Base-by-base conservation (phyloP, 495 filamentous ascomycete genomes). In the Penicillium manginii region DNA sequence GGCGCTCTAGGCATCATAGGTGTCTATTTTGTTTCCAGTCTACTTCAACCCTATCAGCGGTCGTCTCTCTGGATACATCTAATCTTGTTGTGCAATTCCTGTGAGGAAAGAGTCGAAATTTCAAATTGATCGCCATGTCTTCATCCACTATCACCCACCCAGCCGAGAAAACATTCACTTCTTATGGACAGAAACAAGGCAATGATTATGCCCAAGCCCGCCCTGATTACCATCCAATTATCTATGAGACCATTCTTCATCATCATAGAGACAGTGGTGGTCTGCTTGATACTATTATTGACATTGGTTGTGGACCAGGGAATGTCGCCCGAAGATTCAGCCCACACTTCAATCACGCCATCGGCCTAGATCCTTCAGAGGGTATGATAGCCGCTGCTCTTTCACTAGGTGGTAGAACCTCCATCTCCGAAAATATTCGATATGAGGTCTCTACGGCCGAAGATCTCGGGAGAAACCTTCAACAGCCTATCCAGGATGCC, bases 221-320 rank as follows among this genome's bases (percentile, higher is more conserved):
- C 7, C 66, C 60, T 7, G 58, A 71, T 31, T 84, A 83, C 59
- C 63, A 73, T 43, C 67, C 72, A 2, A 60, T 54, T 2, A 45
- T 86, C 3, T 83, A 81, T 67, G 52, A 79, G n/a, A 51, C 62
- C n/a, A 69, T 87, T 59, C 46, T 82, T 4, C 56, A 78, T 49
- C 66, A 82, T 50, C 84, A 87, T 61, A 59, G 57, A 2, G 61
- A 74, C 7, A 82, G 76, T 5, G 81, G 78, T 19, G 84, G 85
- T 1, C 39, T 75, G 26, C 61, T 82, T 31, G 60, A 70, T 11
- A 70, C 68, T 2, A 48, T 85, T 1, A 57, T 86, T 7, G 84
- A 87, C 67, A 71, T 84, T 2, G 84, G 85, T 19, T 84, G 82
- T 66, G 84, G 84, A 0, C 81, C 83, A 0, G 84, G 84, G 14